phyloP scores from a whole-genome alignment of 129 eudicot genomes.

The Daucus carota region DH1_v3.0 NC_030384.2:38330001-38330500 shows the following conservation, averaged over 20 bases:
- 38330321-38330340: neutral
- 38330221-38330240: neutral
- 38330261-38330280: too few species aligned
- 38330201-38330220: neutral
- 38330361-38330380: neutral
- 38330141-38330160: too few species aligned
- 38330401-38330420: conserved; percentile 44
- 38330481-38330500: conserved; percentile 44
- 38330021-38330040: neutral
- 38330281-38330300: neutral
- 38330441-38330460: conserved; percentile 54
- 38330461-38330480: conserved; percentile 62
- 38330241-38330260: neutral
- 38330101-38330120: neutral
- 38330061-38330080: neutral
- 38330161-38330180: too few species aligned
- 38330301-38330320: too few species aligned
- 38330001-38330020: neutral
- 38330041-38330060: neutral
- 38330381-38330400: neutral
- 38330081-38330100: neutral
- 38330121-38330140: neutral
- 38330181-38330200: too few species aligned
- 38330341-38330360: neutral
- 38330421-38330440: conserved; percentile 27